Evolutionary conservation across 169 alveolate species (phyloP).

Genomic region (Eimeria brunetti): DNA sequence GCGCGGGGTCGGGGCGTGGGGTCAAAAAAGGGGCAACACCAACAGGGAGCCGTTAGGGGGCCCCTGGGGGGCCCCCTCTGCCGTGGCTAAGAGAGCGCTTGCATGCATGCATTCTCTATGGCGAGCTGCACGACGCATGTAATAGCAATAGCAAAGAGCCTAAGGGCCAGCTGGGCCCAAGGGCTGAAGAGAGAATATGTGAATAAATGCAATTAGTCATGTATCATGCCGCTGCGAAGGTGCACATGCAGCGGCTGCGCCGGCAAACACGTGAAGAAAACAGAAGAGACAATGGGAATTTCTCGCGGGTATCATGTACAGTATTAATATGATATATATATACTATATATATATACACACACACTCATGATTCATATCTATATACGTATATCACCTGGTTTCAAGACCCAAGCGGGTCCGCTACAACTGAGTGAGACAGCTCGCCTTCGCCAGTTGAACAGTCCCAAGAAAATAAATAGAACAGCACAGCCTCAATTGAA

Average conservation of each 20-base stretch:
- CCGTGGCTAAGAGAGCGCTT: background rate
- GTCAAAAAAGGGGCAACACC: background rate
- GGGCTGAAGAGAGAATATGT: too few species aligned
- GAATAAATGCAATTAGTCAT: too few species aligned
- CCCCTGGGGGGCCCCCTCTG: background rate
- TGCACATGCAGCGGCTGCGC: constrained; percentile 7
- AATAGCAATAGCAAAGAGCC: too few species aligned
- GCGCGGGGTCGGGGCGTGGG: constrained; percentile 4
- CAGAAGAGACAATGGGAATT: too few species aligned
- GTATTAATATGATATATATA: too few species aligned
- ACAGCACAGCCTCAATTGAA: background rate
- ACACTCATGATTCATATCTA: too few species aligned
- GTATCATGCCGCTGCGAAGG: background rate
- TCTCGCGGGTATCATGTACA: too few species aligned
- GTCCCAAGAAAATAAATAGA: background rate
- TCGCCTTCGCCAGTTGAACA: background rate
- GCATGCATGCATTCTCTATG: constrained; percentile 38
- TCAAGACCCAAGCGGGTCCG: background rate
- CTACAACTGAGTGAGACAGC: background rate
- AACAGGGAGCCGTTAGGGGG: background rate
- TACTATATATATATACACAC: too few species aligned
- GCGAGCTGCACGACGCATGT: constrained; percentile 11
- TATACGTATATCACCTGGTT: constrained; percentile 18
- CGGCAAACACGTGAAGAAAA: background rate
- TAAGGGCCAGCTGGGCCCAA: too few species aligned